phyloP scores from a whole-genome alignment of 2,329 filamentous ascomycete genomes.

The Claviceps quebecensis region DNA sequence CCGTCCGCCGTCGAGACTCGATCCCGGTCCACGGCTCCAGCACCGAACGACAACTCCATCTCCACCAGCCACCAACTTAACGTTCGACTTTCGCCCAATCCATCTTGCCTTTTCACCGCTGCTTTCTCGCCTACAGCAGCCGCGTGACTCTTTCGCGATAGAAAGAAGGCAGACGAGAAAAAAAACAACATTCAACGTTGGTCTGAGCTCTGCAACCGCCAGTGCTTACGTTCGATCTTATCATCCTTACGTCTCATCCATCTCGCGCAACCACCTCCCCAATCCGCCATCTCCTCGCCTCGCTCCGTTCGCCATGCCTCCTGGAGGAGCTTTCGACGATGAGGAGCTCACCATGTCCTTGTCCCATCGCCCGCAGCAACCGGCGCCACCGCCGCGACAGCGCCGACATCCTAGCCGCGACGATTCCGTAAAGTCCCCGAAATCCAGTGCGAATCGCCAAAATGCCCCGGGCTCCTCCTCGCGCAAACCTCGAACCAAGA shows the following conservation, averaged over 20 bases:
- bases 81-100: constrained; percentile 1
- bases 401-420: constrained; percentile 11
- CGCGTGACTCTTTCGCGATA: neutral
- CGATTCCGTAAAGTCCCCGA: constrained; percentile 13
- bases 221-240: too few relatives aligned
- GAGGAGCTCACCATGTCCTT: constrained; percentile 73
- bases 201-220: too few relatives aligned
- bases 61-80: constrained; percentile 1
- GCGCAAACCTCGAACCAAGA: constrained; percentile 36
- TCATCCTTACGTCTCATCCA: too few relatives aligned
- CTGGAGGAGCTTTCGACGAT: constrained; percentile 52
- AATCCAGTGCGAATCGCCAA: constrained; percentile 14
- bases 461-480: constrained; percentile 21
- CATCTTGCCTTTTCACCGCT: neutral
- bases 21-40: too few relatives aligned
- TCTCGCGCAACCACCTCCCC: neutral
- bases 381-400: constrained; percentile 12
- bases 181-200: neutral
- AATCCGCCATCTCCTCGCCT: neutral
- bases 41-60: neutral
- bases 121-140: neutral
- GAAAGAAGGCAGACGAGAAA: neutral
- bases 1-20: too few relatives aligned
- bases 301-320: constrained; percentile 27
- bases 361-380: constrained; percentile 37